These are phyloP conservation scores for Pseudocercospora pini-densiflorae DNA, from an alignment of 2,329 filamentous ascomycete species.

Conservation along the genomic window DNA sequence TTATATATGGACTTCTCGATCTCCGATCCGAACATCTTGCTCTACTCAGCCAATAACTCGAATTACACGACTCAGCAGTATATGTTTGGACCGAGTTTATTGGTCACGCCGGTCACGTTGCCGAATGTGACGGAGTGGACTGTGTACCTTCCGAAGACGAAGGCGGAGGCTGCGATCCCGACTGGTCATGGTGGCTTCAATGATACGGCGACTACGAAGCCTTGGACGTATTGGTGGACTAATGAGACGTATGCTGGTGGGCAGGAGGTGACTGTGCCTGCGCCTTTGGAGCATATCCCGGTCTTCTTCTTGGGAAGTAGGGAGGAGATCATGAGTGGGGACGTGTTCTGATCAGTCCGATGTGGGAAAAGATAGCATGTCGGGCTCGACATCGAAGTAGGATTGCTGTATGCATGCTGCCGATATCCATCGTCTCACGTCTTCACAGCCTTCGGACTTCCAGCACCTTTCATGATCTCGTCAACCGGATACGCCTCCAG, in stretches of 20 bases:
- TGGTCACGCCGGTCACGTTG: conserved; percentile 43
- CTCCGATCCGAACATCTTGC: conserved; percentile 35
- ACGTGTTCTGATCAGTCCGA: conserved; percentile 29
- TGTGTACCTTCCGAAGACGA: conserved; percentile 43
- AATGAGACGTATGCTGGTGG: conserved; percentile 46
- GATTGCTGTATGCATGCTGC: neutral
- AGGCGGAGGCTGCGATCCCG: conserved; percentile 21
- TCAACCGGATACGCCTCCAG: conserved; percentile 28
- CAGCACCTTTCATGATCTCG: conserved; percentile 26
- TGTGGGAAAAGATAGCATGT: neutral
- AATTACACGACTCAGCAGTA: conserved; percentile 47
- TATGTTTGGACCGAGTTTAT: conserved; percentile 45
- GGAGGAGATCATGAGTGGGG: conserved; percentile 31
- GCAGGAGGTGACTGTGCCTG: conserved; percentile 37
- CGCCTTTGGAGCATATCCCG: conserved; percentile 39
- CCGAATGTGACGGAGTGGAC: conserved; percentile 44
- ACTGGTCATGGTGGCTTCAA: conserved; percentile 2
- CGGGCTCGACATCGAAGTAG: neutral
- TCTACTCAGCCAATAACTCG: conserved; percentile 35
- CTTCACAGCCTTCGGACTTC: conserved; percentile 10
- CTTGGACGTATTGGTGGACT: conserved; percentile 50
- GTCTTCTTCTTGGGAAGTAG: conserved; percentile 36
- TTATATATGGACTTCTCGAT: conserved; percentile 46
- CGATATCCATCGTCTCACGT: neutral
- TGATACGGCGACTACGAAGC: conserved; percentile 21